A percentile compares a stretch with the other conserved stretches of the same genome.
Evolutionary conservation across 2,329 filamentous ascomycete species (phyloP).

Genomic region (Cordyceps cateniannulata): DNA sequence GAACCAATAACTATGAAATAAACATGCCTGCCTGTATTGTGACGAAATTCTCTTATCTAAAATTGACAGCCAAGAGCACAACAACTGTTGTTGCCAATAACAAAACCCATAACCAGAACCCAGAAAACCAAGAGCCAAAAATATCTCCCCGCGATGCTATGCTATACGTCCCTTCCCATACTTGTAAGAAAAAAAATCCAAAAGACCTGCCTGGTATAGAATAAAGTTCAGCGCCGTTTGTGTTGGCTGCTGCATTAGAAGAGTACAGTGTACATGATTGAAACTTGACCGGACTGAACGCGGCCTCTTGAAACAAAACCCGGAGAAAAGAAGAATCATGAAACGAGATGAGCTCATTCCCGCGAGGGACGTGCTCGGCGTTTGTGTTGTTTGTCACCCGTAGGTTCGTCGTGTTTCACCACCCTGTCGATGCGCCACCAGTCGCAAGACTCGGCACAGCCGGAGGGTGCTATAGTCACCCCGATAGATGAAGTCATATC

Average conservation of each 20-base stretch:
- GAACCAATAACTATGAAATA: not conserved
- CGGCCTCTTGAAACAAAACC: not conserved
- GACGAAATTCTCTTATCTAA: not conserved
- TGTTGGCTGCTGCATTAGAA: not conserved
- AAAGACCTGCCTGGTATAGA: not conserved
- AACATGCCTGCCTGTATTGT: not conserved
- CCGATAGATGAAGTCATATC: not conserved
- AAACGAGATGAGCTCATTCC: not conserved
- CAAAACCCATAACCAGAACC: not conserved
- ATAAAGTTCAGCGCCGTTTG: not conserved
- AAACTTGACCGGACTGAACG: not conserved
- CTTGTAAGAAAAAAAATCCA: not conserved
- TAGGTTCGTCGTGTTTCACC: slow-evolving; percentile 5
- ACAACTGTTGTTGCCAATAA: not conserved
- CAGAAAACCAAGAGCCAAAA: not conserved
- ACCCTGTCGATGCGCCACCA: not conserved
- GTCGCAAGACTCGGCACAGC: not conserved
- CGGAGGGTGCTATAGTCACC: not conserved
- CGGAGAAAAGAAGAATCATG: not conserved
- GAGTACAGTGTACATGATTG: not conserved
- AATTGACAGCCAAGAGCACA: not conserved
- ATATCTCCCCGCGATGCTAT: slow-evolving; percentile 3
- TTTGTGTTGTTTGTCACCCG: not conserved
- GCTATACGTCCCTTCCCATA: not conserved
- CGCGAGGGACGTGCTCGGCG: not conserved